Evolutionary conservation across 192 early-diverging fungal species (phyloP).

Genomic region (Backusella sp.): DNA sequence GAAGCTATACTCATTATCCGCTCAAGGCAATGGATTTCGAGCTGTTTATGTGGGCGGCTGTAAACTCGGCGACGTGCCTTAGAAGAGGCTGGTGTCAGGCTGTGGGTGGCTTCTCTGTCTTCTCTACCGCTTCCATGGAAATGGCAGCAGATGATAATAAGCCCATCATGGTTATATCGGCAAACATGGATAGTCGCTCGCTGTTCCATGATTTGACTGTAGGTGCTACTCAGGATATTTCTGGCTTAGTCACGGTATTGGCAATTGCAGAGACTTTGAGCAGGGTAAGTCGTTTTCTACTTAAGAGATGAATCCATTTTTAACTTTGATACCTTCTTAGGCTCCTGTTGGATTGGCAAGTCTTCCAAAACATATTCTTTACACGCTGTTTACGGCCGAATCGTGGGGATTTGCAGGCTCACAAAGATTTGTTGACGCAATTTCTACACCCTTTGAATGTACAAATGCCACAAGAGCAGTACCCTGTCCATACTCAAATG

Average conservation of each 20-base stretch:
- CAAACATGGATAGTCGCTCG: constrained; percentile 61
- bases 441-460: constrained; percentile 57
- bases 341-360: constrained; percentile 39
- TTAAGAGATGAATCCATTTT: not conserved
- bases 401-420: constrained; percentile 79
- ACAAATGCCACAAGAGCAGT: constrained; percentile 33
- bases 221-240: constrained; percentile 52
- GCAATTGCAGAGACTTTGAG: constrained; percentile 71
- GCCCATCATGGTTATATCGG: constrained; percentile 65
- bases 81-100: constrained; percentile 70
- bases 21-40: constrained; percentile 71
- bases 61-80: constrained; percentile 66
- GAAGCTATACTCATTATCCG: constrained; percentile 57
- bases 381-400: constrained; percentile 73
- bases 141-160: constrained; percentile 56
- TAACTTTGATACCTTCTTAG: constrained; percentile 20
- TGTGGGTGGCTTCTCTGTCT: constrained; percentile 66
- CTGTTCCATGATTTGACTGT: constrained; percentile 65
- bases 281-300: constrained; percentile 40
- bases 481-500: constrained; percentile 29
- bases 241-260: constrained; percentile 64
- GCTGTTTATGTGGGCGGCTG: constrained; percentile 68
- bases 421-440: constrained; percentile 76
- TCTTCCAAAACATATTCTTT: constrained; percentile 70
- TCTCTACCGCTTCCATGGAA: constrained; percentile 59